Evolutionary conservation across 108 stramenopile species (phyloP).

Genomic region (Cyclotella baltica): DNA sequence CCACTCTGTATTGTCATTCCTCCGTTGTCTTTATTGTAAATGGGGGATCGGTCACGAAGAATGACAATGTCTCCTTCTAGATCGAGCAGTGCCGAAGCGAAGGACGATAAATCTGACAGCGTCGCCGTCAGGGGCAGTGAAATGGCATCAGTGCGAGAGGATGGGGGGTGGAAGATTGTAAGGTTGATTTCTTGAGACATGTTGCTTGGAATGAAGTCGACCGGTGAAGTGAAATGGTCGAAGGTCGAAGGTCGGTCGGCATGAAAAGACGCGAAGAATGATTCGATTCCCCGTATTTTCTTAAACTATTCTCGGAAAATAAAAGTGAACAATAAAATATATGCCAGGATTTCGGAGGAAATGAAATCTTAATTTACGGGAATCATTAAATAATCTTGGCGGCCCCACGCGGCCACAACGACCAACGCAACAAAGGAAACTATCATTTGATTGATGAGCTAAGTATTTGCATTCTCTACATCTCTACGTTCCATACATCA

Average conservation of each 20-base stretch:
- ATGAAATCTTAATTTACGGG: too few relatives aligned
- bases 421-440: too few relatives aligned
- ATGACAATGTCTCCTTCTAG: slow-evolving; percentile 38
- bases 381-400: too few relatives aligned
- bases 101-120: slow-evolving; percentile 57
- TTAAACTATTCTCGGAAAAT: too few relatives aligned
- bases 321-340: too few relatives aligned
- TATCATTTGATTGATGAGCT: too few relatives aligned
- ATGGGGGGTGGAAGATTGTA: slow-evolving; percentile 43
- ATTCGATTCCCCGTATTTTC: too few relatives aligned
- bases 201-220: not conserved
- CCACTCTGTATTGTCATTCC: slow-evolving; percentile 31
- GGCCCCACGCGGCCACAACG: too few relatives aligned
- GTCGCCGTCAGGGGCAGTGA: slow-evolving; percentile 46
- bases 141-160: slow-evolving; percentile 36
- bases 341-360: too few relatives aligned
- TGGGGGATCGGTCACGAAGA: slow-evolving; percentile 48
- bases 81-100: slow-evolving; percentile 66
- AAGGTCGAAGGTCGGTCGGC: not conserved
- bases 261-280: too few relatives aligned
- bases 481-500: too few relatives aligned
- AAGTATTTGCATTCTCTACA: too few relatives aligned
- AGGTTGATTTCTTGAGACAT: slow-evolving; percentile 26
- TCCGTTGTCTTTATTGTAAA: not conserved
- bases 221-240: not conserved